Conservation (phyloP, 1,284 basidiomycete genomes). For the Mycosarcoma maydis region DNA sequence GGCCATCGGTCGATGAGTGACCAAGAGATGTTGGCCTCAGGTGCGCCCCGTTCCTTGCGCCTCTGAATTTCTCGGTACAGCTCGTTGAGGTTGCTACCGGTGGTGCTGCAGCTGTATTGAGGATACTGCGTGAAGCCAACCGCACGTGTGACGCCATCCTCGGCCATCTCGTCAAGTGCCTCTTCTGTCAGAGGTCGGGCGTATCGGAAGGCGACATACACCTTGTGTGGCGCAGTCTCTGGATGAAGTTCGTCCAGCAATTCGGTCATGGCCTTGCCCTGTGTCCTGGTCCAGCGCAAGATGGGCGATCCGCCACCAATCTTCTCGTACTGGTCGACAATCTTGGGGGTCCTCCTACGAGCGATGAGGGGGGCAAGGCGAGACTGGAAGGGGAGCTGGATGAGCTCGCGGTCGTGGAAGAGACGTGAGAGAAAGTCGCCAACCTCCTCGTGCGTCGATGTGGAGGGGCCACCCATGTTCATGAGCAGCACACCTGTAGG, state of each 20-base stretch:
- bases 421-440: slow-evolving; percentile 85
- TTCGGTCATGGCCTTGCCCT: slow-evolving; percentile 88
- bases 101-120: slow-evolving; percentile 98
- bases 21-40: slow-evolving; percentile 80
- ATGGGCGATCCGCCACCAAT: slow-evolving; percentile 99
- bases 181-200: slow-evolving; percentile 87
- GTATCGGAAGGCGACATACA: slow-evolving; percentile 78
- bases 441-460: slow-evolving; percentile 72
- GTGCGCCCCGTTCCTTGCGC: slow-evolving; percentile 60
- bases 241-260: slow-evolving; percentile 94
- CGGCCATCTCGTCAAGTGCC: slow-evolving; percentile 83
- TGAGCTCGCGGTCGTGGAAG: slow-evolving; percentile 94
- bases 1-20: slow-evolving; percentile 99
- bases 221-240: slow-evolving; percentile 90
- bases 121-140: slow-evolving; percentile 99
- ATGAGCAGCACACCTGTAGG: slow-evolving; percentile 88
- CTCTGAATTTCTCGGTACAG: slow-evolving; percentile 74
- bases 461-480: slow-evolving; percentile 92
- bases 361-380: slow-evolving; percentile 89
- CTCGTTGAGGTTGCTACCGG: slow-evolving; percentile 95
- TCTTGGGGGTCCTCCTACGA: slow-evolving; percentile 87
- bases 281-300: slow-evolving; percentile 84
- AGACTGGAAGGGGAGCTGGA: slow-evolving; percentile 88
- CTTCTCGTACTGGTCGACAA: slow-evolving; percentile 90
- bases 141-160: slow-evolving; percentile 89